phyloP scores from a whole-genome alignment of 345 rosid genomes.

The Eucalyptus curtisii region DNA sequence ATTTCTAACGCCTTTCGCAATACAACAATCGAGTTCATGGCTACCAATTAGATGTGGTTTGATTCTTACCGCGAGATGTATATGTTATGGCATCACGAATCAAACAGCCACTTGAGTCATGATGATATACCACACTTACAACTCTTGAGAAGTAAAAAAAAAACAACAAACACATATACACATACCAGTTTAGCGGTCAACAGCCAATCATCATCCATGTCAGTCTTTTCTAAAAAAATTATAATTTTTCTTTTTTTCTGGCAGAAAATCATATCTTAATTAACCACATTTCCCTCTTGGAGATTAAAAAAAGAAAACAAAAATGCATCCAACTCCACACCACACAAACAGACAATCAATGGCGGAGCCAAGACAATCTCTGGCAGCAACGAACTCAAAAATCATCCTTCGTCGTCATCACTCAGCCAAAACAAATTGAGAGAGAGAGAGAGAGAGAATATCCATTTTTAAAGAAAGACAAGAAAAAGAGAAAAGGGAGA shows the following conservation, averaged over 20 bases:
- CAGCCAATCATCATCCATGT: background rate
- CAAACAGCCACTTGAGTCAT: background rate
- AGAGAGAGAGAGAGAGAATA: background rate
- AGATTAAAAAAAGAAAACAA: background rate
- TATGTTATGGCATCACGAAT: background rate
- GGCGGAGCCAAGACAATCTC: background rate
- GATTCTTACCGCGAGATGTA: background rate
- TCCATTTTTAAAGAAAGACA: background rate
- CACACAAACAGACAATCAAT: background rate
- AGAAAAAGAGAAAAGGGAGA: background rate
- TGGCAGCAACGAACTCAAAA: background rate
- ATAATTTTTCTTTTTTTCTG: background rate
- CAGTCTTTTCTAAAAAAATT: background rate
- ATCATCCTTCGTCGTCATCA: background rate
- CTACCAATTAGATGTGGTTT: background rate
- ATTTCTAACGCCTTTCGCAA: background rate
- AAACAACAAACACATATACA: background rate
- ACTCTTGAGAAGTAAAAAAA: background rate
- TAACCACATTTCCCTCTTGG: background rate
- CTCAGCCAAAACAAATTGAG: background rate
- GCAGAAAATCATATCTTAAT: background rate
- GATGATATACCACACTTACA: background rate
- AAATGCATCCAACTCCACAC: background rate
- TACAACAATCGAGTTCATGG: background rate
- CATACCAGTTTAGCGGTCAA: background rate